phyloP scores from a whole-genome alignment of 257 asterid species.

The Scutellaria barbata region DNA sequence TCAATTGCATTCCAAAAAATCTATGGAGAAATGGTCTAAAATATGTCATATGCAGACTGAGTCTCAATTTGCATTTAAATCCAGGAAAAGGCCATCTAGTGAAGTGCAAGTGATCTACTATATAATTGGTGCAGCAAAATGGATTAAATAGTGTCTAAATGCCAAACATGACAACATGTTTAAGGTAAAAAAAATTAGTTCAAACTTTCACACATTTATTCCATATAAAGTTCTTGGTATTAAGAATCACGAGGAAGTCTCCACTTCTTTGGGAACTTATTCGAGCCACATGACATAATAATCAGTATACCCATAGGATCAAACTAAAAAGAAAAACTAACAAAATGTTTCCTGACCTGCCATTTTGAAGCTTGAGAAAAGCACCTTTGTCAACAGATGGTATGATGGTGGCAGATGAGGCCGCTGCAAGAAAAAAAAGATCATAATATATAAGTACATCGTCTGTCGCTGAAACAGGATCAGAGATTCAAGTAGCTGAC shows the following conservation, averaged over 20 bases:
- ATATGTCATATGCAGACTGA: neutral
- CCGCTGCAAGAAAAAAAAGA: constrained; percentile 63
- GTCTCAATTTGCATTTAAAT: neutral
- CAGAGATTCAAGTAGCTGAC: constrained; percentile 25
- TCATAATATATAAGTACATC: constrained; percentile 33
- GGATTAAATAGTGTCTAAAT: neutral
- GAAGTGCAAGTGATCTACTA: neutral
- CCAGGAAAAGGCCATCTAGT: neutral
- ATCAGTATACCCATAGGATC: constrained; percentile 9
- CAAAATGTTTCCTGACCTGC: constrained; percentile 59
- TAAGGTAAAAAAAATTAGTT: neutral
- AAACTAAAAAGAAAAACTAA: constrained; percentile 6
- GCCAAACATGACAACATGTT: neutral
- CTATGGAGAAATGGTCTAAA: constrained; percentile 2
- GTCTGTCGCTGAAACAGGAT: constrained; percentile 24
- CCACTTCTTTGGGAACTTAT: constrained; percentile 10
- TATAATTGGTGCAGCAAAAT: neutral
- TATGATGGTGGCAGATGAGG: constrained; percentile 56
- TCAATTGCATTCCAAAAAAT: constrained; percentile 11
- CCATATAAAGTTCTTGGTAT: neutral
- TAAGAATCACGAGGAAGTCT: constrained; percentile 9
- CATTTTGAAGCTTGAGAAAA: constrained; percentile 98
- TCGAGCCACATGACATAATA: constrained; percentile 6
- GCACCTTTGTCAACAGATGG: constrained; percentile 64
- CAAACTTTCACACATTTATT: neutral